Evolutionary conservation across 1,284 basidiomycete species (phyloP), one percentile per base, ranked within the genome.

Genomic region (Cutaneotrichosporon sp.): DNA sequence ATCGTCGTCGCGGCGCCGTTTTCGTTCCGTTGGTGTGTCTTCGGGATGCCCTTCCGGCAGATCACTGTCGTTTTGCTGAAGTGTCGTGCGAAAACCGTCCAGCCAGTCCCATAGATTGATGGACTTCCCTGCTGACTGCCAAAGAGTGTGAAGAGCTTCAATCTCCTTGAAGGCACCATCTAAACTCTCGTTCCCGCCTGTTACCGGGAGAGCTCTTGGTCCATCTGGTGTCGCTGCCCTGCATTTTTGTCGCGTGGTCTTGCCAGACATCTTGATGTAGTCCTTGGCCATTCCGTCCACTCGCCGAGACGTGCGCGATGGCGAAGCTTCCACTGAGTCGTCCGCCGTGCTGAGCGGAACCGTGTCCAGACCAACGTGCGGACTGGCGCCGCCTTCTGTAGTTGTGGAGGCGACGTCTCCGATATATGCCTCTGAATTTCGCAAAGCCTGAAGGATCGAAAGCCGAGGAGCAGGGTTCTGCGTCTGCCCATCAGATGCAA

Each of bases 61-160:
- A 9, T 49, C 55, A n/a, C 38, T 46, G 15, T 36, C 41, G 21
- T 40, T 49, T 10, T 18, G 33, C 20, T 46, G 40, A 55, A 64
- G 51, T 3, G 50, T 49, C 2, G 38, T 50, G 33, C 65, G 54
- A 55, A 69, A 73, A 0, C 66, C 69, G 30, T 71, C 64, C 2
- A 73, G 59, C 71, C 71, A 73, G 46, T 73, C 71, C 69, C 69
- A 73, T 3, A 73, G 62, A 51, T 71, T 73, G 46, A 73, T 63
- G 17, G 59, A 59, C 52, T 63, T 62, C 3, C 71, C 71, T 1
- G 69, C 65, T 1, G 55, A 60, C 48, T 54, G 58, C 68, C 68
- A 73, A 9, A 73, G 52, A 3, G 58, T 54, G 54, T 65, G 69
- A 15, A 73, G 51, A 12, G 55, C 59, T 40, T 68, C 56, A 22